Evolutionary conservation across 2,329 filamentous ascomycete species (phyloP).

Genomic region (Simplicillium aogashimaense): DNA sequence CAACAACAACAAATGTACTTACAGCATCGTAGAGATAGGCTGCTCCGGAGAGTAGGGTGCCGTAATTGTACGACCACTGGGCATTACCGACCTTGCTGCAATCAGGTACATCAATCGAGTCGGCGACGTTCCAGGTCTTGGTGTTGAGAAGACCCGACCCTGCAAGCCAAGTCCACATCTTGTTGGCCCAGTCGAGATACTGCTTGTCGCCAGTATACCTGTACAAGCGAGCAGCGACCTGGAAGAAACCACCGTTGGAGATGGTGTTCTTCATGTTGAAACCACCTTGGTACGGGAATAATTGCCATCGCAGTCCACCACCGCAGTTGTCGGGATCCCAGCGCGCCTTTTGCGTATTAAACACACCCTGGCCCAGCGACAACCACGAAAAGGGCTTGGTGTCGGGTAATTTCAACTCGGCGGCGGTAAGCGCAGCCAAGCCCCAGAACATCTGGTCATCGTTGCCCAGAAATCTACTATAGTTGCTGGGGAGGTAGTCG

Average conservation of each 20-base stretch:
- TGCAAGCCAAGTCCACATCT: constrained; percentile 52
- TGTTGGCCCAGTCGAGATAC: constrained; percentile 53
- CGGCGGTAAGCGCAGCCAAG: constrained; percentile 51
- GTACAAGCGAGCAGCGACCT: constrained; percentile 65
- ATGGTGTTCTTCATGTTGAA: constrained; percentile 66
- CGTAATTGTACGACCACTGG: constrained; percentile 53
- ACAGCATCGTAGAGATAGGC: constrained; percentile 55
- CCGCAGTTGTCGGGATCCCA: constrained; percentile 44
- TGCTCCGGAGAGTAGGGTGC: constrained; percentile 44
- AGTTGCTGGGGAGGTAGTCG: constrained; percentile 46
- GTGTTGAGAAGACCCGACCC: constrained; percentile 48
- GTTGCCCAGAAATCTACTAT: constrained; percentile 43
- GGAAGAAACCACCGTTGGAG: constrained; percentile 58
- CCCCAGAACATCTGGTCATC: constrained; percentile 61
- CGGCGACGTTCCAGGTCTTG: constrained; percentile 47
- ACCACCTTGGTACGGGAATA: constrained; percentile 61
- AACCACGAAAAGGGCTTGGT: constrained; percentile 44
- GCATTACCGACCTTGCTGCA: constrained; percentile 44
- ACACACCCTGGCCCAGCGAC: constrained; percentile 54
- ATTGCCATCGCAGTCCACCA: constrained; percentile 68
- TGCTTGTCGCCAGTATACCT: constrained; percentile 58
- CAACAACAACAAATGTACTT: constrained; percentile 14
- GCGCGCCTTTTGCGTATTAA: constrained; percentile 48
- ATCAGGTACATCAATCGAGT: constrained; percentile 43
- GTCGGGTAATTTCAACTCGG: constrained; percentile 46